Base-by-base conservation (phyloP, 768 basidiomycete species). In the Terana coerulea region DNA sequence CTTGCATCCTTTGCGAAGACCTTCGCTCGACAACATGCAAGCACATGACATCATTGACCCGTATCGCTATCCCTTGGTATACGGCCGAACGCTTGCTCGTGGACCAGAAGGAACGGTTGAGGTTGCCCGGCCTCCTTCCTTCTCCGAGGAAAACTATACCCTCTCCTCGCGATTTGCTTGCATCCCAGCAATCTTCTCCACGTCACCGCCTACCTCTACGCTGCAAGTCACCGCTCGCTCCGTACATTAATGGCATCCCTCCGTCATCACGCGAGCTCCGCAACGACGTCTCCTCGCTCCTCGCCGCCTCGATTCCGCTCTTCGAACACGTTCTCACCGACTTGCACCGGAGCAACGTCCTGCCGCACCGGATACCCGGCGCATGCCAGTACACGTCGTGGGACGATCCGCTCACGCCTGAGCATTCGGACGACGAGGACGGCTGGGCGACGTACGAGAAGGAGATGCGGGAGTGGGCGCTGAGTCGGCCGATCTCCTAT, bases 241-340 rank as follows among this genome's bases (percentile, higher is more conserved):
- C n/a, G 2, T 81, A 81, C 61, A 79, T 82, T 67, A 80, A 80
- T 61, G 77, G 79, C 51, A 61, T 82, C 19, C 62, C 78, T 52
- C 75, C 72, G 5, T 55, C 59, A 3, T 56, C 70, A 48, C 37
- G 34, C 14, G 24, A 53, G 15, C 60, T 72, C 11, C 75, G 75
- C 56, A 15, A 36, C 22, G 62, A 60, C 14, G 59, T 78, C 7
- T 64, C 68, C 50, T 49, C 49, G 15, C 57, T 73, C 24, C 61
- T 81, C 5, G 56, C 64, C 1, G 52, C 54, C 1, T 69, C 73
- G 31, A 53, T 81, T 11, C 78, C 79, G 12, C 62, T 80, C 11
- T 78, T 81, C 59, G 79, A 80, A 54, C 74, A 73, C 49, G 67
- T 71, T 15, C 68, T 81, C 12, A 79, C 78, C 1, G 79, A 81